phyloP scores from a whole-genome alignment of 352 stramenopile species.

The Pythium phragmitis region DNA sequence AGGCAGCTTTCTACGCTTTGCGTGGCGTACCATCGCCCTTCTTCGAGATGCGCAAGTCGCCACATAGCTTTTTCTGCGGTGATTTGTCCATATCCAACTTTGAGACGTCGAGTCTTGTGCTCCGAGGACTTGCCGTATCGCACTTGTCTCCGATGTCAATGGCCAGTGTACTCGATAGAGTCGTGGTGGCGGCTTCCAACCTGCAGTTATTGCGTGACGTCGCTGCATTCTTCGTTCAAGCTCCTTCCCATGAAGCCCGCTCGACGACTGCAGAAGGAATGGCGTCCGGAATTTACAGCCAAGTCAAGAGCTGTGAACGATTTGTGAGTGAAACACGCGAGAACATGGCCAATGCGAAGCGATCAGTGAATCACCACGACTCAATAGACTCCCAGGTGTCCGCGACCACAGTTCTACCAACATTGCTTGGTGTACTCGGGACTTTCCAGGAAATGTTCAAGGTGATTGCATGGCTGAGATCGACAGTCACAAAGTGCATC shows the following conservation, averaged over 20 bases:
- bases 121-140: conserved; percentile 32
- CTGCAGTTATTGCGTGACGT: conserved; percentile 56
- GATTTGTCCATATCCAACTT: conserved; percentile 31
- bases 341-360: background rate
- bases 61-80: conserved; percentile 30
- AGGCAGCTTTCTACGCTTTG: conserved; percentile 57
- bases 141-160: conserved; percentile 56
- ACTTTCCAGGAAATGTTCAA: conserved; percentile 45
- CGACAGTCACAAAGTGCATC: conserved; percentile 36
- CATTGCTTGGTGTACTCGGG: conserved; percentile 44
- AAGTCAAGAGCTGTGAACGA: conserved; percentile 28
- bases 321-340: conserved; percentile 10
- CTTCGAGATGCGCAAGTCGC: conserved; percentile 35
- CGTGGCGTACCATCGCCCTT: conserved; percentile 47
- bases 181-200: conserved; percentile 38
- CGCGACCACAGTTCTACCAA: conserved; percentile 15
- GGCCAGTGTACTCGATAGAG: conserved; percentile 31
- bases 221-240: conserved; percentile 19
- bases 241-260: conserved; percentile 8
- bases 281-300: conserved; percentile 37
- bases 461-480: conserved; percentile 45
- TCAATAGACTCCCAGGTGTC: background rate
- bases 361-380: background rate
- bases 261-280: conserved; percentile 48
- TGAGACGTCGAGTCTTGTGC: conserved; percentile 16